phyloP scores from a whole-genome alignment of 2,329 filamentous ascomycete genomes.

The Cryphonectria radicalis region DNA sequence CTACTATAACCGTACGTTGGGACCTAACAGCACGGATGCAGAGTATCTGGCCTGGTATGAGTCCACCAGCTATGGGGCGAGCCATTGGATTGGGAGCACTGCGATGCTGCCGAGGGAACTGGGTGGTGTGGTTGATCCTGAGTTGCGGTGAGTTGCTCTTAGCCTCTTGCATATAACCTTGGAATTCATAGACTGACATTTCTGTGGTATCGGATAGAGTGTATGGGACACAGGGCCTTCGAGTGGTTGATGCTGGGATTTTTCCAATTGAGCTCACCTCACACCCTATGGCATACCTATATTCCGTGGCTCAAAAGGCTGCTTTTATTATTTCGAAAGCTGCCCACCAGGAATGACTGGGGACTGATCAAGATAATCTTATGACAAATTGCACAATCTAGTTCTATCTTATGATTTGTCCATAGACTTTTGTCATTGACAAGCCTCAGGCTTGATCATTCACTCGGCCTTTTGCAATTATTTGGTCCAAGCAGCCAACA shows the following conservation, averaged over 20 bases:
- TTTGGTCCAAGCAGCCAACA: background rate
- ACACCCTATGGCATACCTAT: conserved; percentile 35
- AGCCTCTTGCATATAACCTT: background rate
- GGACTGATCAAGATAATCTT: background rate
- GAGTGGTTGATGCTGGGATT: conserved; percentile 34
- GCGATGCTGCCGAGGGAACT: conserved; percentile 12
- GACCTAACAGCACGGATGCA: conserved; percentile 31
- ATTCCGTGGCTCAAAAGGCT: conserved; percentile 33
- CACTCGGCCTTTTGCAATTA: background rate
- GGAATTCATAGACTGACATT: background rate
- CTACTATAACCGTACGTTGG: conserved; percentile 31
- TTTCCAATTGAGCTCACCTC: conserved; percentile 31
- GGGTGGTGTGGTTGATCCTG: conserved; percentile 15
- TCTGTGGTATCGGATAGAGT: background rate
- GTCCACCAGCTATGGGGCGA: conserved; percentile 25
- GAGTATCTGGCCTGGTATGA: conserved; percentile 32
- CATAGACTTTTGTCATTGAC: background rate
- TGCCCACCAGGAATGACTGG: too few species aligned
- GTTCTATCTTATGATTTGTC: background rate
- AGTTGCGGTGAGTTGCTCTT: conserved; percentile 27
- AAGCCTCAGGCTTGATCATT: background rate
- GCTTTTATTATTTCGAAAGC: conserved; percentile 33
- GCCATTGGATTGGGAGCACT: conserved; percentile 32
- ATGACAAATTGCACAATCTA: background rate
- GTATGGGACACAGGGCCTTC: conserved; percentile 33